Evolutionary conservation across 176 grass and related monocot species (phyloP).

Genomic region (Ananas comosus): DNA sequence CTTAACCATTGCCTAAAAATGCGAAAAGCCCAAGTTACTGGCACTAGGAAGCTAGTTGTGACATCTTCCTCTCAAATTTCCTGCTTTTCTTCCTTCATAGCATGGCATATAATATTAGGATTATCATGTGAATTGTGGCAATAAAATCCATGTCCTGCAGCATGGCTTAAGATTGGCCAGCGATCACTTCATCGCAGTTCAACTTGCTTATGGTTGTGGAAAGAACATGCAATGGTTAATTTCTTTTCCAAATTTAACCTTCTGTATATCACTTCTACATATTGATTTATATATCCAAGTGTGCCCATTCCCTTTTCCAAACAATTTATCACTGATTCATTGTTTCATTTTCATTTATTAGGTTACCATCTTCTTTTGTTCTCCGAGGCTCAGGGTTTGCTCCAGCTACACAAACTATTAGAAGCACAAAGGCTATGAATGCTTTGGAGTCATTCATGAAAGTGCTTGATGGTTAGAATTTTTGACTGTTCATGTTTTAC

Average conservation of each 20-base stretch:
- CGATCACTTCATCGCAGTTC: slow-evolving; percentile 43
- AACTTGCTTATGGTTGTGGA: slow-evolving; percentile 32
- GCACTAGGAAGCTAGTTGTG: too few relatives aligned
- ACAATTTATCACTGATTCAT: neutral
- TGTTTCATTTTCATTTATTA: slow-evolving; percentile 21
- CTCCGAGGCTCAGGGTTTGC: slow-evolving; percentile 57
- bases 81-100: too few relatives aligned
- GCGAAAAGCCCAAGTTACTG: too few relatives aligned
- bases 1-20: too few relatives aligned
- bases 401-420: slow-evolving; percentile 50
- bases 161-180: slow-evolving; percentile 50
- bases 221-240: slow-evolving; percentile 46
- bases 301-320: too few relatives aligned
- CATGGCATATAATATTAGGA: neutral
- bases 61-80: too few relatives aligned
- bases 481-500: neutral
- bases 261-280: slow-evolving; percentile 5
- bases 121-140: too few relatives aligned
- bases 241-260: slow-evolving; percentile 3
- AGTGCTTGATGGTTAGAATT: slow-evolving; percentile 45
- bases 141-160: slow-evolving; percentile 25
- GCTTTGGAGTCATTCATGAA: slow-evolving; percentile 45
- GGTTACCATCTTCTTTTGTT: slow-evolving; percentile 72
- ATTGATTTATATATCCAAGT: neutral
- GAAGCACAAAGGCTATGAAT: slow-evolving; percentile 50